Percentiles rank a stretch among this genome's conserved stretches.
Evolutionary conservation across 257 asterid genomes (phyloP).

Genomic region (Haberlea rhodopensis): DNA sequence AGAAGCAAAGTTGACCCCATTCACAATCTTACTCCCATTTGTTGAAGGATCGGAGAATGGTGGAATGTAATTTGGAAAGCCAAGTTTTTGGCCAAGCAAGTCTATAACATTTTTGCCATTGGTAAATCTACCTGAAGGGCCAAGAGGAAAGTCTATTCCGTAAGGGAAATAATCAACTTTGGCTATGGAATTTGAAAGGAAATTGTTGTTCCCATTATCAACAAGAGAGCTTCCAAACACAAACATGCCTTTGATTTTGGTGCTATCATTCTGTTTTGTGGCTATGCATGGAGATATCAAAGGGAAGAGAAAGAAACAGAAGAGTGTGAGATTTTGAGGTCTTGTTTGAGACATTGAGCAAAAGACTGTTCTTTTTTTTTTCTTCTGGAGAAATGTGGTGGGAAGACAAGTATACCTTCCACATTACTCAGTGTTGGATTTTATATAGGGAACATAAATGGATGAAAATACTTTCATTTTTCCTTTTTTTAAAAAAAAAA

Average conservation of each 20-base stretch:
- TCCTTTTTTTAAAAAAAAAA: too few relatives aligned
- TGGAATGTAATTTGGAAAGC: conserved; percentile 48
- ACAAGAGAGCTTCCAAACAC: conserved; percentile 85
- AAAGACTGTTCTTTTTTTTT: conserved; percentile 1
- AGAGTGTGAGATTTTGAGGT: conserved; percentile 16
- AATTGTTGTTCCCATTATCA: conserved; percentile 81
- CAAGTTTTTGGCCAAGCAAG: conserved; percentile 45
- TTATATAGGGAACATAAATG: too few relatives aligned
- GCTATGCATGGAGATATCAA: conserved; percentile 16
- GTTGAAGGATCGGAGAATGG: conserved; percentile 67
- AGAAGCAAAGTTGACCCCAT: conserved; percentile 74
- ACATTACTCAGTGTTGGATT: too few relatives aligned
- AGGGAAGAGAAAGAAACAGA: conserved; percentile 18
- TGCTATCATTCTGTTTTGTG: conserved; percentile 8
- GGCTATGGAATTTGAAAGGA: conserved; percentile 47
- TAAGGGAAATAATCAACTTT: conserved; percentile 65
- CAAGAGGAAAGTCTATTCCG: conserved; percentile 61
- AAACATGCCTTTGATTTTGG: conserved; percentile 58
- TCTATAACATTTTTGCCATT: conserved; percentile 67
- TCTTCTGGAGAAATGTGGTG: too few relatives aligned
- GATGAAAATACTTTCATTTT: too few relatives aligned
- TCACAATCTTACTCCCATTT: conserved; percentile 42
- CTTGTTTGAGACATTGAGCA: conserved; percentile 24
- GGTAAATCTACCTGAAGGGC: conserved; percentile 69
- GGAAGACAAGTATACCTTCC: too few relatives aligned